A percentile compares a stretch with the other conserved stretches of the same genome.
Evolutionary conservation across 768 basidiomycete genomes (phyloP).

Genomic region (Russula foetens): DNA sequence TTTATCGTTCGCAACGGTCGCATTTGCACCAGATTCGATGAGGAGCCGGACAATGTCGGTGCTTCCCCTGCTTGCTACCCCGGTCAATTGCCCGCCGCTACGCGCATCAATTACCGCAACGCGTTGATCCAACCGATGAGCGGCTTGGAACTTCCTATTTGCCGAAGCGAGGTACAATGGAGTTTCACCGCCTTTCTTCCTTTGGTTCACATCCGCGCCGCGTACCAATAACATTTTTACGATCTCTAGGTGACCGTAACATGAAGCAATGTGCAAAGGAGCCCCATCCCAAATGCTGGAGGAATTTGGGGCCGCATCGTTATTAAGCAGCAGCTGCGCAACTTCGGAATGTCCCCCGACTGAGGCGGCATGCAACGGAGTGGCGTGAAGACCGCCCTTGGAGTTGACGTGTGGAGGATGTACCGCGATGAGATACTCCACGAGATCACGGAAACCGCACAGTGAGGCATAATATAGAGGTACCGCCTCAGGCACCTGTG

Average conservation of each 20-base stretch:
- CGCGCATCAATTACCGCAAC: neutral
- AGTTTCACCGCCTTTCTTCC: neutral
- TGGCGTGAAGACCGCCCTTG: neutral
- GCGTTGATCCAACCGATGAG: neutral
- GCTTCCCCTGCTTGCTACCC: neutral
- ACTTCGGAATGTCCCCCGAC: neutral
- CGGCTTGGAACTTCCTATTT: neutral
- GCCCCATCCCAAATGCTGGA: too few species aligned
- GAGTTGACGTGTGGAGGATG: neutral
- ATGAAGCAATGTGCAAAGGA: neutral
- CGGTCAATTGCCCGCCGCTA: neutral
- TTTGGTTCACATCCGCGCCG: neutral
- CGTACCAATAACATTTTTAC: neutral
- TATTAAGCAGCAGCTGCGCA: neutral
- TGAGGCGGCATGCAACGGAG: neutral
- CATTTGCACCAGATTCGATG: neutral
- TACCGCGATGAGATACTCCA: neutral
- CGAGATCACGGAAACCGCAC: neutral
- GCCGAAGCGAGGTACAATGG: neutral
- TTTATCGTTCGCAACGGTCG: neutral
- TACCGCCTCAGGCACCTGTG: neutral
- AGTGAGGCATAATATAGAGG: conserved; percentile 2
- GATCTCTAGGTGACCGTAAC: neutral
- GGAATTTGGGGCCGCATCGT: neutral
- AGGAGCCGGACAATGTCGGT: neutral